Conservation (phyloP, 1,139 yeast species). For the Saccharomycopsis hybrid region DNA sequence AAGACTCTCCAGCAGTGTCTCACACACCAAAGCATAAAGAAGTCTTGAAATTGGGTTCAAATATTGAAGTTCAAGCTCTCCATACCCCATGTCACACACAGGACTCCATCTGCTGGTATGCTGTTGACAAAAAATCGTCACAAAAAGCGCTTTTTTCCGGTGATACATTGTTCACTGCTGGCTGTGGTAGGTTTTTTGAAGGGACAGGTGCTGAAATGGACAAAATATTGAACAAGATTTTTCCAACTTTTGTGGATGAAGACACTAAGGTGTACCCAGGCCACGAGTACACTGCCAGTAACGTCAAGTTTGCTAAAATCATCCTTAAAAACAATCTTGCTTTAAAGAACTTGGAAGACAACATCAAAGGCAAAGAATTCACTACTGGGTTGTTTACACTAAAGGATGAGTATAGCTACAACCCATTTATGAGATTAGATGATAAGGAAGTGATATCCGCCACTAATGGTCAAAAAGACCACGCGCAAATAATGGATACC, state of each 20-base stretch:
- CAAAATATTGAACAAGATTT: constrained; percentile 48
- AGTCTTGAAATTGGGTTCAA: constrained; percentile 54
- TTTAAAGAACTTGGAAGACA: constrained; percentile 47
- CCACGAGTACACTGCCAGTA: constrained; percentile 87
- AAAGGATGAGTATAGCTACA: constrained; percentile 71
- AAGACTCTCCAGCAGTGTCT: constrained; percentile 64
- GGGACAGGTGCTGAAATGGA: constrained; percentile 84
- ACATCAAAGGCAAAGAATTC: constrained; percentile 47
- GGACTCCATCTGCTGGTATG: constrained; percentile 86
- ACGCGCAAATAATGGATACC: constrained; percentile 53
- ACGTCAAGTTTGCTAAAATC: constrained; percentile 66
- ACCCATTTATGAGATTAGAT: constrained; percentile 80
- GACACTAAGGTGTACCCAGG: constrained; percentile 83
- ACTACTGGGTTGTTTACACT: constrained; percentile 85
- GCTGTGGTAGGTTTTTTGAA: constrained; percentile 96
- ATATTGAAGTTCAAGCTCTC: constrained; percentile 66
- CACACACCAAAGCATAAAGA: constrained; percentile 63
- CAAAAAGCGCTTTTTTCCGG: constrained; percentile 87
- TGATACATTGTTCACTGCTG: constrained; percentile 88
- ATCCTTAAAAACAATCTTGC: constrained; percentile 50
- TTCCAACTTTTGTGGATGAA: constrained; percentile 51
- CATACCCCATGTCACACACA: constrained; percentile 98
- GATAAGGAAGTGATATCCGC: constrained; percentile 51
- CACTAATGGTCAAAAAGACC: constrained; percentile 34
- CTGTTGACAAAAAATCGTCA: constrained; percentile 50